Conservation (phyloP, 2,329 filamentous ascomycete species). For the Septoria petroselini region DNA sequence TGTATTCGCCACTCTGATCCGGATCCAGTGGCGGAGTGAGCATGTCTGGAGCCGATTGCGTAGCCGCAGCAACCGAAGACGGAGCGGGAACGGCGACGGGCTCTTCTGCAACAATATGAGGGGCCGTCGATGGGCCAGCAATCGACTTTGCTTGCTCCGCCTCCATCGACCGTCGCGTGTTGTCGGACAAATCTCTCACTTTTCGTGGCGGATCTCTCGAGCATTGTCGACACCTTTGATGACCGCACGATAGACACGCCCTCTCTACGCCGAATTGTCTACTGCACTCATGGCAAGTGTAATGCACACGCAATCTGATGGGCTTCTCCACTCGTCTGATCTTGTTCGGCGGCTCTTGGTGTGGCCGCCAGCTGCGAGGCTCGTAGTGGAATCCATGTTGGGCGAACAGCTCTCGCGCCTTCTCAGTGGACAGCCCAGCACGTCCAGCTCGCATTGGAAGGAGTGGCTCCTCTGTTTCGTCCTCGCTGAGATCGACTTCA, state of each 20-base stretch:
- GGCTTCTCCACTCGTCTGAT: slow-evolving; percentile 52
- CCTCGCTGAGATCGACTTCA: slow-evolving; percentile 24
- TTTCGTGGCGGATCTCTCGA: slow-evolving; percentile 68
- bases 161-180: slow-evolving; percentile 46
- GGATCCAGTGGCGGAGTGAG: slow-evolving; percentile 1
- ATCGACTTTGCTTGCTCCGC: slow-evolving; percentile 22
- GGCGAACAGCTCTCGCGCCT: slow-evolving; percentile 42
- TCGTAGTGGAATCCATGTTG: slow-evolving; percentile 43
- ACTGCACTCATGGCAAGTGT: slow-evolving; percentile 77
- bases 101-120: slow-evolving; percentile 9
- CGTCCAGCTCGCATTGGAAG: slow-evolving; percentile 23
- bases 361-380: slow-evolving; percentile 15
- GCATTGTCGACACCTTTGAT: slow-evolving; percentile 77
- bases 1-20: slow-evolving; percentile 18
- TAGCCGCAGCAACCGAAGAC: neutral
- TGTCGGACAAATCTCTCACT: slow-evolving; percentile 53
- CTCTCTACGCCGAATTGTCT: slow-evolving; percentile 70
- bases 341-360: slow-evolving; percentile 28
- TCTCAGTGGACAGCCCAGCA: slow-evolving; percentile 24
- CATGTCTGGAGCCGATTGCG: too few species aligned
- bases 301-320: slow-evolving; percentile 73
- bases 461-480: slow-evolving; percentile 26
- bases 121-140: slow-evolving; percentile 1
- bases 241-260: slow-evolving; percentile 72
- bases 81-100: slow-evolving; percentile 14